These are phyloP conservation scores for Testicularia cyperi DNA, from an alignment of 1,284 basidiomycete genomes.

Conservation along the genomic window DNA sequence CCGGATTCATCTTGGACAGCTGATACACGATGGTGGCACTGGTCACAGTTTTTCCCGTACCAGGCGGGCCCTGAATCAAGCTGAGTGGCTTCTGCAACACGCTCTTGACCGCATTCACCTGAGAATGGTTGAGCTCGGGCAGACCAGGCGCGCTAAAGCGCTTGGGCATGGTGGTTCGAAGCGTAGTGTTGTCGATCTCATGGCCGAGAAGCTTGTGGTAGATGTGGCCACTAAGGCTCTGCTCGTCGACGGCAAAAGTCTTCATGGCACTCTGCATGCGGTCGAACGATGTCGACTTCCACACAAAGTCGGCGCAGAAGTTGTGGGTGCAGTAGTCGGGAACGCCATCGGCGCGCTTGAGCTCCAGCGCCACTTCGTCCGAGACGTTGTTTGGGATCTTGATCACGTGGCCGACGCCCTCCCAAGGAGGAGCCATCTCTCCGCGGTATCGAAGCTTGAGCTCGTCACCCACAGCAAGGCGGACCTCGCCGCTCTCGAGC, in stretches of 20 bases:
- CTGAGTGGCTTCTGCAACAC: slow-evolving; percentile 98
- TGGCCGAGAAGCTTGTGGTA: slow-evolving; percentile 98
- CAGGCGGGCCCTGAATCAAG: slow-evolving; percentile 91
- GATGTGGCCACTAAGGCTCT: slow-evolving; percentile 97
- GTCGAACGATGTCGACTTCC: slow-evolving; percentile 99
- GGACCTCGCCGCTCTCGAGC: slow-evolving; percentile 94
- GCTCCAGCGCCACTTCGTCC: slow-evolving; percentile 93
- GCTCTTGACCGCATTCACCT: slow-evolving; percentile 98
- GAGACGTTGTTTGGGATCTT: slow-evolving; percentile 99
- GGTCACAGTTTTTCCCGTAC: slow-evolving; percentile 98
- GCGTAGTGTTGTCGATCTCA: slow-evolving; percentile 84
- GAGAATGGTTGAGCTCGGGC: slow-evolving; percentile 97
- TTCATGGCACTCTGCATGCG: slow-evolving; percentile 99
- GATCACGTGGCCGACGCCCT: slow-evolving; percentile 95
- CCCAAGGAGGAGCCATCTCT: slow-evolving; percentile 77
- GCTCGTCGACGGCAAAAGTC: slow-evolving; percentile 97
- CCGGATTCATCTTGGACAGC: slow-evolving; percentile 98
- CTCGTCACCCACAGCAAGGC: slow-evolving; percentile 95
- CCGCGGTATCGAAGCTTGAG: slow-evolving; percentile 85
- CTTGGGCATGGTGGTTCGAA: slow-evolving; percentile 85
- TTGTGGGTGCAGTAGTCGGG: slow-evolving; percentile 91
- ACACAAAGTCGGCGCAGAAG: slow-evolving; percentile 95
- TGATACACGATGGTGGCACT: slow-evolving; percentile 99
- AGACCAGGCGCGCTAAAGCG: slow-evolving; percentile 93
- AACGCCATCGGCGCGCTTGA: slow-evolving; percentile 87